These are phyloP conservation scores for Canna indica DNA, from an alignment of 176 grass and related monocot genomes.

Conservation along the genomic window DNA sequence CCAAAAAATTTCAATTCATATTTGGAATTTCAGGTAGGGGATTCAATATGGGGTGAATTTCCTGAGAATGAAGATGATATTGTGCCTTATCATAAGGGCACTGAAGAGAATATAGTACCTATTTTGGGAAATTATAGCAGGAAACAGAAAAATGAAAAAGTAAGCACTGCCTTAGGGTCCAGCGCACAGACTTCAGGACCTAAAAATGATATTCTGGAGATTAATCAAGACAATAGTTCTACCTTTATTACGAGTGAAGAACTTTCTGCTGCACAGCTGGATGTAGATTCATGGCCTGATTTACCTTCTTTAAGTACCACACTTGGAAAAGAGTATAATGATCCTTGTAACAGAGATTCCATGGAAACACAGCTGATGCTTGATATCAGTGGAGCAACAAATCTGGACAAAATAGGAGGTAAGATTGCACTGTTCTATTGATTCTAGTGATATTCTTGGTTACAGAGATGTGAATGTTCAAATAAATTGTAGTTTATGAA, in stretches of 20 bases:
- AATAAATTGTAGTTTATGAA: not conserved
- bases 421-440: conserved; percentile 23
- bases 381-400: conserved; percentile 46
- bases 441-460: conserved; percentile 11
- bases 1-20: not conserved
- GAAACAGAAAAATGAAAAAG: conserved; percentile 38
- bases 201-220: conserved; percentile 34
- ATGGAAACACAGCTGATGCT: conserved; percentile 47
- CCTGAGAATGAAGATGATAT: conserved; percentile 56
- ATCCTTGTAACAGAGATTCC: conserved; percentile 30
- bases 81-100: conserved; percentile 45
- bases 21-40: conserved; percentile 46
- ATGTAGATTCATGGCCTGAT: conserved; percentile 77
- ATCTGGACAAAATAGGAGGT: conserved; percentile 48
- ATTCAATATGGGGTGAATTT: conserved; percentile 72
- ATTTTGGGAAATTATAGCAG: conserved; percentile 27
- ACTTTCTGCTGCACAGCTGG: conserved; percentile 39
- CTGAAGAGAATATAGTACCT: conserved; percentile 32
- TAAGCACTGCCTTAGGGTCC: conserved; percentile 16
- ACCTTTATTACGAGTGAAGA: conserved; percentile 33
- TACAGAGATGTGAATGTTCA: not conserved
- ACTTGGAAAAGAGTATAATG: conserved; percentile 47
- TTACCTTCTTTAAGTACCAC: conserved; percentile 62
- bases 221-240: conserved; percentile 42
- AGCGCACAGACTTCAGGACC: conserved; percentile 29